Evolutionary conservation across 805 yeast genomes (phyloP), one percentile per base, ranked within the genome.

Genomic region (Ogataea philodendri): DNA sequence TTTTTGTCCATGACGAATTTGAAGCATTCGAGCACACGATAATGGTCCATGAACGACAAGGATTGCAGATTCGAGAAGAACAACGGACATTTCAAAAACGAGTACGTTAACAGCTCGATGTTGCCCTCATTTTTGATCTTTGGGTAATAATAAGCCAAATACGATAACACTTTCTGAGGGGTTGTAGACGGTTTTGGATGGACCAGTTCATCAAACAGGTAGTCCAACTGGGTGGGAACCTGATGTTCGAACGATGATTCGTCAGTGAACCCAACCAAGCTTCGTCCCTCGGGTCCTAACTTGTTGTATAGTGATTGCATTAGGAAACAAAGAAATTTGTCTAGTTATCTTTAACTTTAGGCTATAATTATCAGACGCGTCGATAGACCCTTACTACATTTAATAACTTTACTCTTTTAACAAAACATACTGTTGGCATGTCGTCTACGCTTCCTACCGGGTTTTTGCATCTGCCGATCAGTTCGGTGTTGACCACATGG

Each of bases 131-230:
- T 63, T 48, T 72, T 73, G 32, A 75, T 57, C 30, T 53, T 68
- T 1, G 81, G 80, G 34, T 72, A 52, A 46, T 74, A 74, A 48
- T 74, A 69, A 34, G 68, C 74, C 15, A 75, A 36, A 48, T 72
- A 70, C 1, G 78, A 72, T 11, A 73, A 45, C 4, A 67, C 47
- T 36, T 49, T 50, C 14, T 54, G 54, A 2, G 51, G 30, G 1
- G 46, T 46, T 10, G 53, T 49, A 7, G 58, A 49, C 2, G 59
- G 44, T 14, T 46, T 51, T 0, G 79, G 77, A 41, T 57, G 55
- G 21, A 70, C 42, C 16, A 75, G 48, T 15, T 72, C 72, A 39
- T 69, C 49, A 8, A 74, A 55, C 20, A 75, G 46, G 37, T 57
- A 69, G 50, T 75, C 81, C 24, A 75, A 56, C 30, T 70, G 76